Conservation (phyloP, 208 protist genomes). For the Strigomonas oncopelti region DNA sequence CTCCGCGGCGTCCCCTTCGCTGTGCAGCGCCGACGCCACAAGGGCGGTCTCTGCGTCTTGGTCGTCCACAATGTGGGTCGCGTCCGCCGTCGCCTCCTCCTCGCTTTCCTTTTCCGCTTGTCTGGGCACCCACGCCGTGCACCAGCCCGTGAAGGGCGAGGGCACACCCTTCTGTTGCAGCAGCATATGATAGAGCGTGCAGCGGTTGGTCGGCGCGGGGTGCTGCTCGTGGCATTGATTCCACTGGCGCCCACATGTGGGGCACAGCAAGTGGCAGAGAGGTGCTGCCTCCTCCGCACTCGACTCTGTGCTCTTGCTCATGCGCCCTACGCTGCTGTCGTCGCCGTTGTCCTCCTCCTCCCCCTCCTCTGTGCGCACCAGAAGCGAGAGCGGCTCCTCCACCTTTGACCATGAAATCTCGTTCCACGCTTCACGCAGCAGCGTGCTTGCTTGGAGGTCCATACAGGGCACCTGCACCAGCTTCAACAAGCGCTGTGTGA, state of each 20-base stretch:
- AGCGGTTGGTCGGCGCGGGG: constrained; percentile 45
- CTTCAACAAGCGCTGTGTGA: constrained; percentile 16
- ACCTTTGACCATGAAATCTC: constrained; percentile 32
- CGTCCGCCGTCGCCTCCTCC: neutral
- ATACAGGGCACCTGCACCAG: constrained; percentile 24
- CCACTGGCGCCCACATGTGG: constrained; percentile 63
- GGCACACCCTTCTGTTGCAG: constrained; percentile 32
- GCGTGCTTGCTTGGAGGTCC: constrained; percentile 25
- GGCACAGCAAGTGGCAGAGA: constrained; percentile 27
- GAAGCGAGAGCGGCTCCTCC: neutral
- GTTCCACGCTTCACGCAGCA: constrained; percentile 72
- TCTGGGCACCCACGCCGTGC: constrained; percentile 25
- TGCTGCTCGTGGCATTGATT: constrained; percentile 40
- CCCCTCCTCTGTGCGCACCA: constrained; percentile 3
- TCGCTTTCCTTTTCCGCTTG: constrained; percentile 4
- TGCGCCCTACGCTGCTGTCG: constrained; percentile 7
- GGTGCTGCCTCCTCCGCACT: neutral
- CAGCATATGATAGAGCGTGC: constrained; percentile 50
- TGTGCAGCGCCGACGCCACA: neutral
- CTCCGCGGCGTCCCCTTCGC: neutral
- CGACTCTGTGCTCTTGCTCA: no score
- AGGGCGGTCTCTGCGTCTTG: no score
- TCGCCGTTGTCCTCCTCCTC: constrained; percentile 12
- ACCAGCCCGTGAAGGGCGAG: constrained; percentile 67
- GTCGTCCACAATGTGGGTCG: no score